Evolutionary conservation across 257 asterid species (phyloP).

Genomic region (Ballota nigra): DNA sequence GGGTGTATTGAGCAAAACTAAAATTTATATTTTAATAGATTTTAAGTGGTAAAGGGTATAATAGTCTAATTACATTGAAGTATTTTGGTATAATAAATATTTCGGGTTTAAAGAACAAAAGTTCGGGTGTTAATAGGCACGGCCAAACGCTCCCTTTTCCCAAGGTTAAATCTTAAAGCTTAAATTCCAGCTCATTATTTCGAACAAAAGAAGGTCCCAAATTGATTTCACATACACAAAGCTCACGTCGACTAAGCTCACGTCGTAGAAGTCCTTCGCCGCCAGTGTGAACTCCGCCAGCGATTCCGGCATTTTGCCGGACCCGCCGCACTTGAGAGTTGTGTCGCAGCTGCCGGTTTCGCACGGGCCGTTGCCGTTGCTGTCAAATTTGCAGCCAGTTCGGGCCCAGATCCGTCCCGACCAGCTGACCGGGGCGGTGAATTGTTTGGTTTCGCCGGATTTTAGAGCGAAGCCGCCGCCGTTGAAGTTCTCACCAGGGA

Average conservation of each 20-base stretch:
- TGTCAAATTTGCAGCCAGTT: constrained; percentile 83
- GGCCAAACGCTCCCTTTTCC: no score
- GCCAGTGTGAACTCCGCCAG: constrained; percentile 89
- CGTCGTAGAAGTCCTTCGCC: constrained; percentile 66
- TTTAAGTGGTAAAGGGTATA: no score
- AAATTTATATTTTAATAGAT: no score
- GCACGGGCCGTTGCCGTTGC: constrained; percentile 68
- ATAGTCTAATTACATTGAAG: no score
- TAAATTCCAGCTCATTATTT: no score
- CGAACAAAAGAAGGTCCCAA: no score
- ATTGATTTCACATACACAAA: no score
- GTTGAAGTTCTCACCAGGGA: constrained; percentile 64
- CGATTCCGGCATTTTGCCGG: constrained; percentile 74
- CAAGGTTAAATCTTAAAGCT: no score
- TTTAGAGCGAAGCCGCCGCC: constrained; percentile 81
- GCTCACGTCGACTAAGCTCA: constrained; percentile 92
- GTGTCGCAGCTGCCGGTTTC: constrained; percentile 78
- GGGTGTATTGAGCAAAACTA: no score
- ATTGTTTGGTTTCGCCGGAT: constrained; percentile 51
- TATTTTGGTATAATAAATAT: no score
- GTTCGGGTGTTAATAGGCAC: no score
- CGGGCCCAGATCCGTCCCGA: constrained; percentile 90
- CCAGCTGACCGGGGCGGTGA: constrained; percentile 77
- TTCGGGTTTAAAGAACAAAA: no score
- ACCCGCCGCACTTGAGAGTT: constrained; percentile 50